These are phyloP conservation scores for Knufia fluminis DNA, from an alignment of 2,329 filamentous ascomycete species.

Conservation along the genomic window DNA sequence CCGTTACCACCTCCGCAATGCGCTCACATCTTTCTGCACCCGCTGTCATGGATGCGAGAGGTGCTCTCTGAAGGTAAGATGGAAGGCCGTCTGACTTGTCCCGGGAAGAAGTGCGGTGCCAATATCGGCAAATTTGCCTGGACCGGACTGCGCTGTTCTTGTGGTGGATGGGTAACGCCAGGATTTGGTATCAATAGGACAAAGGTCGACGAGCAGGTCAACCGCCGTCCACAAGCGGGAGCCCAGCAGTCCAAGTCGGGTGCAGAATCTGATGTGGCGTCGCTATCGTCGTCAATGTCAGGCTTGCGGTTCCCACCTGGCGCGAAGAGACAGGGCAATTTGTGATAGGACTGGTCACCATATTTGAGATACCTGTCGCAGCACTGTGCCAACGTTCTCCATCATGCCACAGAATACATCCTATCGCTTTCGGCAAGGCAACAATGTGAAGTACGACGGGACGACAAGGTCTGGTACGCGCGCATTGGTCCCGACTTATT, in stretches of 20 bases:
- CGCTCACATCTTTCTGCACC: constrained; percentile 83
- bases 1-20: constrained; percentile 41
- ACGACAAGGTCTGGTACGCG: too few species aligned
- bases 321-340: constrained; percentile 16
- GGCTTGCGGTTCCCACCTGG: constrained; percentile 20
- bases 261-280: neutral
- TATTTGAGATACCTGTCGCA: neutral
- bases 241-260: neutral
- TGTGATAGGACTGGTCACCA: neutral
- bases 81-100: constrained; percentile 77
- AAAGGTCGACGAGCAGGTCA: constrained; percentile 65
- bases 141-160: constrained; percentile 91
- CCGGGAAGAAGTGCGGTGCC: constrained; percentile 64
- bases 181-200: constrained; percentile 78
- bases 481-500: too few species aligned
- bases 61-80: constrained; percentile 66
- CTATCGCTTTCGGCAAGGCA: too few species aligned
- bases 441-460: too few species aligned
- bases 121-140: constrained; percentile 90
- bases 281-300: neutral
- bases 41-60: constrained; percentile 87
- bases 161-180: constrained; percentile 80
- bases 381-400: too few species aligned
- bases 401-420: too few species aligned
- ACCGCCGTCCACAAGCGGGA: neutral